Percentiles rank a stretch among this genome's conserved stretches.
These are phyloP conservation scores for Cardamine occulta DNA, from an alignment of 345 rosid species.

Conservation along the genomic window DNA sequence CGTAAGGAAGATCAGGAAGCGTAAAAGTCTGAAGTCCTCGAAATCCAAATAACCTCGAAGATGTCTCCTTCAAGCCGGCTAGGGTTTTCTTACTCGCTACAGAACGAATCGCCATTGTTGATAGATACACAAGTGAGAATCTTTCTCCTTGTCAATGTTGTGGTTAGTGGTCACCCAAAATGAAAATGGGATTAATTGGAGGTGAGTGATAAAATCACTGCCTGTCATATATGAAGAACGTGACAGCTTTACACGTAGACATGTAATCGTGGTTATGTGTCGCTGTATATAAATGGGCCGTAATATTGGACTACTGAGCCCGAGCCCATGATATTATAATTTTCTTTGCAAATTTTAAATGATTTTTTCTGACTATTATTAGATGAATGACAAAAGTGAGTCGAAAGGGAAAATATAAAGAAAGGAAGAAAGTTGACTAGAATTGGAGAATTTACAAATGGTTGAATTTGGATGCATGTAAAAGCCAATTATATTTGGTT, in stretches of 20 bases:
- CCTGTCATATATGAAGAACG: neutral
- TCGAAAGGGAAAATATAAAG: conserved; percentile 15
- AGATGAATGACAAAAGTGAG: neutral
- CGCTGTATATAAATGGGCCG: conserved; percentile 18
- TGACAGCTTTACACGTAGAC: conserved; percentile 6
- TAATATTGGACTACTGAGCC: neutral
- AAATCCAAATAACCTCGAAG: conserved; percentile 17
- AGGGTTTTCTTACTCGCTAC: conserved; percentile 51
- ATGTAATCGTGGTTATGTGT: neutral
- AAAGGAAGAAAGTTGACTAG: conserved; percentile 39
- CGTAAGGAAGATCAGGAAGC: conserved; percentile 92
- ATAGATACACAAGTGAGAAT: neutral
- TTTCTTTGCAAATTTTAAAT: too few relatives aligned
- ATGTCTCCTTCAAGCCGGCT: conserved; percentile 38
- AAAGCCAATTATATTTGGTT: conserved; percentile 29
- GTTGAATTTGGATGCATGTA: conserved; percentile 37
- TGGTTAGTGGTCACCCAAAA: conserved; percentile 1
- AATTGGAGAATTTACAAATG: conserved; percentile 32
- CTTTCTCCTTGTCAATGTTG: neutral
- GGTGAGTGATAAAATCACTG: conserved; percentile 7
- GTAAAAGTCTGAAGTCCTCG: conserved; percentile 57
- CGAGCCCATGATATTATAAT: neutral
- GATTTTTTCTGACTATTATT: too few relatives aligned
- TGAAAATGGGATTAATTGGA: neutral
- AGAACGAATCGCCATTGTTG: conserved; percentile 71